Evolutionary conservation across 2,329 filamentous ascomycete species (phyloP).

Genomic region (Acrocalymma vagum): DNA sequence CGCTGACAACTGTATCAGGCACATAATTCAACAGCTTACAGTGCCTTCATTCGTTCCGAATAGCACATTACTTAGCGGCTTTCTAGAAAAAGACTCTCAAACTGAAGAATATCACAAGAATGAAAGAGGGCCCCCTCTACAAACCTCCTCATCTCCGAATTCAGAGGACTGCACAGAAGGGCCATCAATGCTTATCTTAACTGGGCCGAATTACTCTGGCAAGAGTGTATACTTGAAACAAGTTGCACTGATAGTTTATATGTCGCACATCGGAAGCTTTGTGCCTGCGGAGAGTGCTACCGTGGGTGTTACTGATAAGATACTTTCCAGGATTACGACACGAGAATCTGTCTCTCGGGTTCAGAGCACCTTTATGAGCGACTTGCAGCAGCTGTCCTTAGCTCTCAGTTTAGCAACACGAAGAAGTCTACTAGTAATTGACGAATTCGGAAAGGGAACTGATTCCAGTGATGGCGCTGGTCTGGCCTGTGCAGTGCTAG

Average conservation of each 20-base stretch:
- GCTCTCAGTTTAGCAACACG: conserved; percentile 77
- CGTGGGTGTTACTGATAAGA: conserved; percentile 91
- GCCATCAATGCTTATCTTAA: conserved; percentile 80
- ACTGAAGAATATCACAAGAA: conserved; percentile 1
- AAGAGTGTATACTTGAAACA: conserved; percentile 98
- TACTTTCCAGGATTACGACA: conserved; percentile 85
- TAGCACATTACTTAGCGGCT: conserved; percentile 74
- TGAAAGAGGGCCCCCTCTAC: neutral
- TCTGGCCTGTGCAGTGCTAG: conserved; percentile 68
- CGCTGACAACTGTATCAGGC: conserved; percentile 53
- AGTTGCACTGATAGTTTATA: conserved; percentile 86
- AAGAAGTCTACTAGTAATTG: conserved; percentile 84
- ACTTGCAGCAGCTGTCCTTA: conserved; percentile 85
- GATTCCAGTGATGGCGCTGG: conserved; percentile 71
- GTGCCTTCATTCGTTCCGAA: conserved; percentile 86
- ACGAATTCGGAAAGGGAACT: conserved; percentile 85
- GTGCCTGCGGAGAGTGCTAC: conserved; percentile 80
- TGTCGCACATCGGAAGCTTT: conserved; percentile 90
- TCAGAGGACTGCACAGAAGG: conserved; percentile 26
- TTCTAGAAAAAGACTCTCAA: conserved; percentile 42
- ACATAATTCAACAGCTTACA: conserved; percentile 85
- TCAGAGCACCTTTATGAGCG: conserved; percentile 78
- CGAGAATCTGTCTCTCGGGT: conserved; percentile 70
- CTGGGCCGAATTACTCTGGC: conserved; percentile 94
- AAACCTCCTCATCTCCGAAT: conserved; percentile 8